These are phyloP conservation scores for Xylariaceae sp. DNA, from an alignment of 2,329 filamentous ascomycete genomes.

Conservation along the genomic window DNA sequence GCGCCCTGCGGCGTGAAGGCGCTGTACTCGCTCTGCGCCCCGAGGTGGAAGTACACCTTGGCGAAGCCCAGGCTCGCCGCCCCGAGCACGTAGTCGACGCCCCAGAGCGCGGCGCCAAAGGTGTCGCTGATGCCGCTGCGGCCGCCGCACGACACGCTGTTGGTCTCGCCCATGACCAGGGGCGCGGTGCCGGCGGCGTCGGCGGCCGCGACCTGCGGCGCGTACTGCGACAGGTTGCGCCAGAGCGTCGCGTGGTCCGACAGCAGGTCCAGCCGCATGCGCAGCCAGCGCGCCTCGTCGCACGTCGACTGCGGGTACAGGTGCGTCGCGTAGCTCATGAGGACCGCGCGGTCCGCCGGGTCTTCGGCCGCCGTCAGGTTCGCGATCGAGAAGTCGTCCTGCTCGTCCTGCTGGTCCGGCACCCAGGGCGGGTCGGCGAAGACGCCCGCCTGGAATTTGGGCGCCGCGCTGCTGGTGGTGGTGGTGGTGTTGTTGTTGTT, in stretches of 20 bases:
- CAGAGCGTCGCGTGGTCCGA: slow-evolving; percentile 30
- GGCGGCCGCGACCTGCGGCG: slow-evolving; percentile 29
- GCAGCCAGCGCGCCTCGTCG: slow-evolving; percentile 27
- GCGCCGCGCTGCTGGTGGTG: slow-evolving; percentile 18
- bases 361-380: slow-evolving; percentile 26
- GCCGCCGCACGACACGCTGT: slow-evolving; percentile 36
- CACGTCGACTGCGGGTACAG: slow-evolving; percentile 34
- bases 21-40: slow-evolving; percentile 31
- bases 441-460: slow-evolving; percentile 31
- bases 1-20: slow-evolving; percentile 23
- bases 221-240: slow-evolving; percentile 31
- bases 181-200: slow-evolving; percentile 26
- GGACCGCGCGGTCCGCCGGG: slow-evolving; percentile 26
- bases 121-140: slow-evolving; percentile 39
- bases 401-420: slow-evolving; percentile 32
- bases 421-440: slow-evolving; percentile 32
- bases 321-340: slow-evolving; percentile 30
- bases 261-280: slow-evolving; percentile 29
- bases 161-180: slow-evolving; percentile 44
- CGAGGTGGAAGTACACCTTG: slow-evolving; percentile 40
- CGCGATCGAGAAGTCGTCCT: slow-evolving; percentile 31
- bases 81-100: slow-evolving; percentile 39
- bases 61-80: slow-evolving; percentile 30
- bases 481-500: background rate
- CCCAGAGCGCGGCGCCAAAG: slow-evolving; percentile 46